A percentile compares a stretch with the other conserved stretches of the same genome.
Evolutionary conservation across 2,329 filamentous ascomycete species (phyloP).

Genomic region (Aspergillus jensenii): DNA sequence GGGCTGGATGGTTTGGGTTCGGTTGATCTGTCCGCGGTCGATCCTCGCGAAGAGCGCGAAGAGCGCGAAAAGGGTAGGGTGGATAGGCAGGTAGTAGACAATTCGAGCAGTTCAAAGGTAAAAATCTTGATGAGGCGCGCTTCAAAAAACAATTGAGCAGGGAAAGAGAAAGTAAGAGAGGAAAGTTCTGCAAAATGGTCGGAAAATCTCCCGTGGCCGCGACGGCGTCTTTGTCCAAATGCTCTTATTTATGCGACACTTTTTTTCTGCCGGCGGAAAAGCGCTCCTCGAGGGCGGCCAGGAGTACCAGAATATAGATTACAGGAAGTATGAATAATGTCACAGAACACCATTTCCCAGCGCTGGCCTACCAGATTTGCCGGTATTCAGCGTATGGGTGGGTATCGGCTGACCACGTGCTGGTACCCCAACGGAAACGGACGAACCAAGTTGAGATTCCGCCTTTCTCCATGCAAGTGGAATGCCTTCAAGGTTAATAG

Average conservation of each 20-base stretch:
- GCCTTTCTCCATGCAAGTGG: background rate
- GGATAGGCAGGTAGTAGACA: background rate
- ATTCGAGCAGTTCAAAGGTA: background rate
- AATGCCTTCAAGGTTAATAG: background rate
- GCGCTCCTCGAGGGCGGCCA: constrained; percentile 12
- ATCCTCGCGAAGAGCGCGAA: background rate
- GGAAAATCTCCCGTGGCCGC: background rate
- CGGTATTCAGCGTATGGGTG: constrained; percentile 4
- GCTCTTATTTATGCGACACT: constrained; percentile 11
- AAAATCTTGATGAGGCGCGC: background rate
- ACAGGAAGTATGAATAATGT: constrained; percentile 9
- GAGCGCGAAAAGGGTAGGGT: background rate
- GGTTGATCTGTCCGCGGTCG: background rate
- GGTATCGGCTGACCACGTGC: constrained; percentile 15
- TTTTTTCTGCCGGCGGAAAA: constrained; percentile 30
- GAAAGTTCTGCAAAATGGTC: background rate
- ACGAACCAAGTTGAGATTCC: background rate
- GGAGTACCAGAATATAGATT: constrained; percentile 12
- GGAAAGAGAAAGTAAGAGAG: background rate
- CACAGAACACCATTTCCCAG: constrained; percentile 6
- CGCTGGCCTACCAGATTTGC: background rate
- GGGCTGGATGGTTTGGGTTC: constrained; percentile 2
- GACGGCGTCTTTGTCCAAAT: background rate
- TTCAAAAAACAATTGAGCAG: background rate
- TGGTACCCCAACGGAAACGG: background rate